Percentiles rank a stretch among this genome's conserved stretches.
These are phyloP conservation scores for Cucurbita argyrosperma DNA, from an alignment of 306 rosid species.

Conservation along the genomic window DNA sequence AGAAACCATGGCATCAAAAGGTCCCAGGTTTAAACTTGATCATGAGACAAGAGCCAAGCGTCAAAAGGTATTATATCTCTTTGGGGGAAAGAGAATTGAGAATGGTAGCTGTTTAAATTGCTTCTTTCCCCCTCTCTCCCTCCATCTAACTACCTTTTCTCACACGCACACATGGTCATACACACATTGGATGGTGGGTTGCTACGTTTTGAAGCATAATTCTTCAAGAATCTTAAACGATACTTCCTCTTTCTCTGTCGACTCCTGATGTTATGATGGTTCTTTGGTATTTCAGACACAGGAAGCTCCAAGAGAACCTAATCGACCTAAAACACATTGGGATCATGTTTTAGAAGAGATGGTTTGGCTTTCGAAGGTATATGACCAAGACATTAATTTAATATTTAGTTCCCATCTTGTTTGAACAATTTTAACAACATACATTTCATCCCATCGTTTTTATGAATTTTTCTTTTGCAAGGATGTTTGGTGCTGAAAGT, in stretches of 20 bases:
- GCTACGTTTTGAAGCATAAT: background rate
- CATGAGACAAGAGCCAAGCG: slow-evolving; percentile 71
- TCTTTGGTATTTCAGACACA: slow-evolving; percentile 42
- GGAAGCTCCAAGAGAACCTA: slow-evolving; percentile 80
- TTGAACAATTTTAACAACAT: background rate
- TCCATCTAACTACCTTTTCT: background rate
- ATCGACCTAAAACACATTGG: slow-evolving; percentile 90
- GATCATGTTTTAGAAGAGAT: slow-evolving; percentile 99
- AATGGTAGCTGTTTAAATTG: background rate
- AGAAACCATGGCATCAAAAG: slow-evolving; percentile 70
- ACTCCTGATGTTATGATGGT: slow-evolving; percentile 5
- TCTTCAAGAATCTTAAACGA: background rate
- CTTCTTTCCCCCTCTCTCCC: background rate
- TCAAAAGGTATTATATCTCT: slow-evolving; percentile 53
- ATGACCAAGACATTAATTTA: slow-evolving; percentile 8
- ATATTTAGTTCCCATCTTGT: background rate
- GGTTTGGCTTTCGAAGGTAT: slow-evolving; percentile 95
- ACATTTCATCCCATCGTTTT: background rate
- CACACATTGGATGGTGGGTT: background rate
- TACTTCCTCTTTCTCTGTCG: slow-evolving; percentile 6
- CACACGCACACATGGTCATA: background rate
- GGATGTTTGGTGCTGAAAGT: background rate
- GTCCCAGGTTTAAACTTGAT: slow-evolving; percentile 69
- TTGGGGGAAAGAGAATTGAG: background rate
- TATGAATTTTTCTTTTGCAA: background rate